Evolutionary conservation across 768 basidiomycete species (phyloP), one percentile per base, ranked within the genome.

Genomic region (Lentinula aciculospora): DNA sequence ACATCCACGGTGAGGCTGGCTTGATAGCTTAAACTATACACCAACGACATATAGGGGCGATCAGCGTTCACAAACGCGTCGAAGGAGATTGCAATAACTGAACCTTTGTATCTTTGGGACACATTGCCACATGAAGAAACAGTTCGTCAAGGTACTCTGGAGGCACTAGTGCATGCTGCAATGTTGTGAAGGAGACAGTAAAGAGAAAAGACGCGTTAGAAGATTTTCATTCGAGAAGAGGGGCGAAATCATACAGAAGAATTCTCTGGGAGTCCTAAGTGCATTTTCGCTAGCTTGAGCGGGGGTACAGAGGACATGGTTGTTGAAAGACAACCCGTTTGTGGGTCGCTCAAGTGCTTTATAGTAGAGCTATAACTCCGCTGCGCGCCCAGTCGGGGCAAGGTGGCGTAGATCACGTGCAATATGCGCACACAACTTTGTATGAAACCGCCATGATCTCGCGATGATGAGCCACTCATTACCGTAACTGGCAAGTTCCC

Each of bases 21-120:
- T 13, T 17, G 34, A 25, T 17, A 56, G 17, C n/a, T 36, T 6
- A 17, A 56, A 56, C 54, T 56, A 44, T 27, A 39, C 12, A 44
- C 8, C 5, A 21, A 19, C 37, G 17, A 39, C 37, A 39, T 7
- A 44, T 39, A 42, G 39, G 42, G 54, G 39, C 25, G 3, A 45
- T 36, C 29, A 49, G 28, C 13, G 7, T 53, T 40, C 6, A 31
- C 27, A n/a, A 3, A 40, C 37, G 23, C 36, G 40, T 31, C 17
- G 21, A 53, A 19, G 6, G 4, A 29, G 13, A 44, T 23, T 21
- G 29, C n/a, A 36, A 6, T 2, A 36, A 8, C 31, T 42, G 7
- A 9, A 56, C 54, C 27, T 56, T 56, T 17, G 39, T 42, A 31
- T 56, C 39, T 17, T 56, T 25, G 31, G 54, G 54, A 45, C 29